These are phyloP conservation scores for Ascosphaera pollenicola DNA, from an alignment of 2,329 filamentous ascomycete species.

Conservation along the genomic window DNA sequence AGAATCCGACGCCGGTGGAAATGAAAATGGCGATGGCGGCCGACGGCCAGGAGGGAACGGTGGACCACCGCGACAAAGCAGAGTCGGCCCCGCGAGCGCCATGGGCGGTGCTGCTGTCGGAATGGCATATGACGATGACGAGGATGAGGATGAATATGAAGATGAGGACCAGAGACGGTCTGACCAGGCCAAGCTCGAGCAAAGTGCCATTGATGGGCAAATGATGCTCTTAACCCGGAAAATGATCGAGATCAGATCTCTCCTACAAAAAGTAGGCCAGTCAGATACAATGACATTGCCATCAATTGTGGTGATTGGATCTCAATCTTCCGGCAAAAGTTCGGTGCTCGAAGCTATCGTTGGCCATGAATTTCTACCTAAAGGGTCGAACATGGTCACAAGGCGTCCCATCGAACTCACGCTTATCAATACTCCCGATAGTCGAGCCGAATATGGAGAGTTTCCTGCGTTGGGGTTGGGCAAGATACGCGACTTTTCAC, in stretches of 20 bases:
- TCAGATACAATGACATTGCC: conserved; percentile 71
- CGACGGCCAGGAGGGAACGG: conserved; percentile 22
- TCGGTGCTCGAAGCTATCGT: conserved; percentile 94
- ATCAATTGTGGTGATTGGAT: conserved; percentile 98
- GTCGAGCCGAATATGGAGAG: conserved; percentile 77
- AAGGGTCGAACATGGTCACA: conserved; percentile 98
- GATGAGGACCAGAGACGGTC: conserved; percentile 29
- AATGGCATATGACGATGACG: conserved; percentile 52
- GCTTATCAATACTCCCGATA: conserved; percentile 79
- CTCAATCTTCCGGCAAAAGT: conserved; percentile 94
- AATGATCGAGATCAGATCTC: conserved; percentile 96
- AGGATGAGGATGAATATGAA: conserved; percentile 34
- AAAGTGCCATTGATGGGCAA: conserved; percentile 61
- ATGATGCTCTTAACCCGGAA: conserved; percentile 99
- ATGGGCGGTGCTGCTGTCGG: conserved; percentile 53
- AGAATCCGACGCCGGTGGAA: conserved; percentile 25
- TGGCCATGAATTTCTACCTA: conserved; percentile 91
- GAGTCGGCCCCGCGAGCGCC: conserved; percentile 31
- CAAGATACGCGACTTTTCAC: conserved; percentile 75
- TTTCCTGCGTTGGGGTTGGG: conserved; percentile 80
- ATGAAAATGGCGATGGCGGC: conserved; percentile 22
- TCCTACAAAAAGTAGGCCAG: conserved; percentile 79
- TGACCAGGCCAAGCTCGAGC: too few relatives aligned
- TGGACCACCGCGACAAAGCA: conserved; percentile 30
- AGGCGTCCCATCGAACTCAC: conserved; percentile 88